phyloP scores from a whole-genome alignment of 495 filamentous ascomycete genomes.

The Bryoglossum gracile region DNA sequence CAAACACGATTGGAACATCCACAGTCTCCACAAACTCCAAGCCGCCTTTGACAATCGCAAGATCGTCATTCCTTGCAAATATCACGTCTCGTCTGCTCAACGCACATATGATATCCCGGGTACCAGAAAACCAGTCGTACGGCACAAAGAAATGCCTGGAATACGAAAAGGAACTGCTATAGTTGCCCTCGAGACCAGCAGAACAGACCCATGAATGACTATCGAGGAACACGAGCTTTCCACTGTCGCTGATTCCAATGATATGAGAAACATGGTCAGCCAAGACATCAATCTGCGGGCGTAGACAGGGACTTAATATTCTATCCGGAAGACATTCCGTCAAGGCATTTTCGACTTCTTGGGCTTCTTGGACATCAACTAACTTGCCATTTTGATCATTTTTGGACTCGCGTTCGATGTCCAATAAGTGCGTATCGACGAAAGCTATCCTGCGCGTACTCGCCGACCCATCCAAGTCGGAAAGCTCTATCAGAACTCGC shows the following conservation, averaged over 20 bases:
- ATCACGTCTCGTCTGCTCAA: slow-evolving; percentile 14
- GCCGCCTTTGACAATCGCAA: slow-evolving; percentile 17
- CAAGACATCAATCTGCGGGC: slow-evolving; percentile 12
- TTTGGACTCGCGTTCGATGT: background rate
- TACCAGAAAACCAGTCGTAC: slow-evolving; percentile 25
- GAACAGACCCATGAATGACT: slow-evolving; percentile 27
- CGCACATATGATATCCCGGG: slow-evolving; percentile 12
- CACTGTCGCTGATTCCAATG: slow-evolving; percentile 18
- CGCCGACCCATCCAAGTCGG: slow-evolving; percentile 23
- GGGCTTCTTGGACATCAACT: no score
- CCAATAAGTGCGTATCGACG: slow-evolving; percentile 14
- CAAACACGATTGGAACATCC: no score
- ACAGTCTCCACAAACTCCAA: slow-evolving; percentile 18
- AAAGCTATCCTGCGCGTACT: slow-evolving; percentile 10
- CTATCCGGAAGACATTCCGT: no score
- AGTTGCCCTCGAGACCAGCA: slow-evolving; percentile 13
- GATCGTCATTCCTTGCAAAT: slow-evolving; percentile 20
- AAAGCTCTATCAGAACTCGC: slow-evolving; percentile 23
- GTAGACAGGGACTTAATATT: slow-evolving; percentile 1
- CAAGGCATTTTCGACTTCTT: no score
- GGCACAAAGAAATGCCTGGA: slow-evolving; percentile 24
- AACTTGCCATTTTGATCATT: background rate
- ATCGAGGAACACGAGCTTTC: slow-evolving; percentile 28
- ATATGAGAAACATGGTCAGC: slow-evolving; percentile 20
- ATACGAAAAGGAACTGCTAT: slow-evolving; percentile 1